Evolutionary conservation across 2,329 filamentous ascomycete species (phyloP).

Genomic region (Microdochium paspali): DNA sequence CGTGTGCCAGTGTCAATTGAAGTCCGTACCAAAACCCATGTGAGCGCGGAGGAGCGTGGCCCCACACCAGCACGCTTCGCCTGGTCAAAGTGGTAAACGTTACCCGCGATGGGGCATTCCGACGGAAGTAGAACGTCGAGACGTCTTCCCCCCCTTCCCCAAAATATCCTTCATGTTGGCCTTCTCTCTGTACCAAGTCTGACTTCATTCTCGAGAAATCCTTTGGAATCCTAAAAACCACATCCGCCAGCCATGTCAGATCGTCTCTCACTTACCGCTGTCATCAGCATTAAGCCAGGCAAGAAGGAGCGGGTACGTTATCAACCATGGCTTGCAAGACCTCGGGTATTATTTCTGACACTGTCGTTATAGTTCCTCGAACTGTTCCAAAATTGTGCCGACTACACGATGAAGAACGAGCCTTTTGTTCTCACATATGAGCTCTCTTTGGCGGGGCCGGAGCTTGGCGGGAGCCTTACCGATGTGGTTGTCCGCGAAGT

Average conservation of each 20-base stretch:
- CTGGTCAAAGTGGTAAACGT: neutral
- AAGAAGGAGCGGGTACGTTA: conserved; percentile 11
- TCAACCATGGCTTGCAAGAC: neutral
- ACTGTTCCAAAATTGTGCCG: conserved; percentile 11
- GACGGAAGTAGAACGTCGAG: neutral
- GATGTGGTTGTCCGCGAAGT: conserved; percentile 15
- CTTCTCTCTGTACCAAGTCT: neutral
- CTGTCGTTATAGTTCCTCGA: conserved; percentile 10
- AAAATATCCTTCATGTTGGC: neutral
- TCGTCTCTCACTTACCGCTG: conserved; percentile 13
- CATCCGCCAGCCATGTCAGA: conserved; percentile 7
- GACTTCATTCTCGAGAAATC: neutral
- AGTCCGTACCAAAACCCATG: too few relatives aligned
- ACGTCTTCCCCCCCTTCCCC: too few relatives aligned
- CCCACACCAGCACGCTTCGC: too few relatives aligned
- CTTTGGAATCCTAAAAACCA: neutral
- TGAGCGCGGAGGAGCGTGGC: too few relatives aligned
- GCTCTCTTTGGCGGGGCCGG: conserved; percentile 11
- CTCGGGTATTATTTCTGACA: neutral
- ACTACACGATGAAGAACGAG: conserved; percentile 13
- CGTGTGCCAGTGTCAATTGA: too few relatives aligned
- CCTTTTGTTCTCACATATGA: conserved; percentile 14
- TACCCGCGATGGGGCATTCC: neutral
- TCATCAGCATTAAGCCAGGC: conserved; percentile 17
- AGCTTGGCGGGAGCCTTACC: conserved; percentile 9